Base-by-base conservation (phyloP, 1,284 basidiomycete species). In the Cutaneotrichosporon sp. region DNA sequence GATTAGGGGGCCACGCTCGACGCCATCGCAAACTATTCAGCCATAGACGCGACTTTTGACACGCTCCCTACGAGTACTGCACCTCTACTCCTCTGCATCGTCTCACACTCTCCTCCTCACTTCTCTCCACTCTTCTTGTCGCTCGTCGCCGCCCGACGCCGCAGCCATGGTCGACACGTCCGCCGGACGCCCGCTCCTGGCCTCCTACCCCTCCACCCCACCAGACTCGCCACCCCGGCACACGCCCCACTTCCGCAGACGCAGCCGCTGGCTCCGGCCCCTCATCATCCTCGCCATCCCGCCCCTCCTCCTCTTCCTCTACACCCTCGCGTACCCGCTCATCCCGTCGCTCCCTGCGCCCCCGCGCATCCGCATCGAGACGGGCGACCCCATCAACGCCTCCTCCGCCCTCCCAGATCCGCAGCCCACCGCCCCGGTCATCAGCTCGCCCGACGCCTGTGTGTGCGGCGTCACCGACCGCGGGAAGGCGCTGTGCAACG, bases 311-410 rank as follows among this genome's bases (percentile, higher is more conserved):
- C 20, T 76, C 1, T 65, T 72, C 60, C 46, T 75, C 38, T 79
- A 79, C 63, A 59, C 67, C 0, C 20, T 70, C 16, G 56, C 74
- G 4, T 72, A 75, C 58, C 73, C 76, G 8, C 72, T 73, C 55
- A 70, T 75, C 18, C 72, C 74, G 1, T 68, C 70, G 9, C 63
- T 77, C 34, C 77, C 76, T 20, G 62, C 74, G 0, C 60, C 78
- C 22, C 77, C 77, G 2, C 69, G 58, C 14, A 71, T 79, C 0
- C 65, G 62, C 4, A 69, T 76, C 33, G 60, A 66, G 43, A 58
- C 57, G 11, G 53, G 53, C 22, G 38, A 29, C 46, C 16, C 34
- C 20, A 38, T 24, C 27, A 16, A 20, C 9, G 8, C 46, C 10
- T 34, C 29, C 42, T 20, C 42, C 7, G 43, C 29, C 7, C 51